A percentile compares a stretch with the other conserved stretches of the same genome.
phyloP scores from a whole-genome alignment of 2,329 filamentous ascomycete genomes.

The Tolypocladium nubicola region DNA sequence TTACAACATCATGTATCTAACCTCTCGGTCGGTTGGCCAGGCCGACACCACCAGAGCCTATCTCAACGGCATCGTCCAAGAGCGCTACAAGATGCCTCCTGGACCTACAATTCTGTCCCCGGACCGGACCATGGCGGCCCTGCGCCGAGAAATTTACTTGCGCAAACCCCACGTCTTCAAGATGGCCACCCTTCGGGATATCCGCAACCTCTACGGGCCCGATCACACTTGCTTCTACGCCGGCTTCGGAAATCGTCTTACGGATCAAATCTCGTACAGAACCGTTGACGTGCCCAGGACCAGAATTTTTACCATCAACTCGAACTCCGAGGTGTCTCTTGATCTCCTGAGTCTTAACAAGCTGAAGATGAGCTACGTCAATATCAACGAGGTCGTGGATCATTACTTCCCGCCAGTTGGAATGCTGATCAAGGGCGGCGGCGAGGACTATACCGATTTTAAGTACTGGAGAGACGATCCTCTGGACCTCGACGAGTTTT shows the following conservation, averaged over 20 bases:
- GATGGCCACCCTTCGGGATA: constrained; percentile 95
- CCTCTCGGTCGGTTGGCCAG: constrained; percentile 85
- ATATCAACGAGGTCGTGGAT: constrained; percentile 93
- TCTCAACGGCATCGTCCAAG: constrained; percentile 79
- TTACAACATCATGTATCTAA: constrained; percentile 98
- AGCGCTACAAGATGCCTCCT: constrained; percentile 73
- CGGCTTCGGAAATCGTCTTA: constrained; percentile 91
- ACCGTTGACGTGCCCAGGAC: constrained; percentile 91
- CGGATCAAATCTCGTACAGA: constrained; percentile 90
- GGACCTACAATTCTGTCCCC: constrained; percentile 93
- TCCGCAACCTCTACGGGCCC: constrained; percentile 73
- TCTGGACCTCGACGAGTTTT: constrained; percentile 79
- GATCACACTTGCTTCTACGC: constrained; percentile 85
- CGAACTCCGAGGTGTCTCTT: constrained; percentile 87
- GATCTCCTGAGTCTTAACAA: constrained; percentile 86
- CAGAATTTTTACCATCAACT: constrained; percentile 97
- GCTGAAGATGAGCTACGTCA: constrained; percentile 92
- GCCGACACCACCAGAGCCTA: constrained; percentile 86
- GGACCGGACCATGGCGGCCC: constrained; percentile 85
- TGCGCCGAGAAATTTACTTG: constrained; percentile 86
- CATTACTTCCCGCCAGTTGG: constrained; percentile 95
- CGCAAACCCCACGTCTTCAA: constrained; percentile 98
- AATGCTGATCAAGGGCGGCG: constrained; percentile 76
- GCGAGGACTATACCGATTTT: constrained; percentile 94
- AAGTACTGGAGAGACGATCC: constrained; percentile 88